Conservation (phyloP, 163 green algal genomes). For the Prototheca wickerhamii region DNA sequence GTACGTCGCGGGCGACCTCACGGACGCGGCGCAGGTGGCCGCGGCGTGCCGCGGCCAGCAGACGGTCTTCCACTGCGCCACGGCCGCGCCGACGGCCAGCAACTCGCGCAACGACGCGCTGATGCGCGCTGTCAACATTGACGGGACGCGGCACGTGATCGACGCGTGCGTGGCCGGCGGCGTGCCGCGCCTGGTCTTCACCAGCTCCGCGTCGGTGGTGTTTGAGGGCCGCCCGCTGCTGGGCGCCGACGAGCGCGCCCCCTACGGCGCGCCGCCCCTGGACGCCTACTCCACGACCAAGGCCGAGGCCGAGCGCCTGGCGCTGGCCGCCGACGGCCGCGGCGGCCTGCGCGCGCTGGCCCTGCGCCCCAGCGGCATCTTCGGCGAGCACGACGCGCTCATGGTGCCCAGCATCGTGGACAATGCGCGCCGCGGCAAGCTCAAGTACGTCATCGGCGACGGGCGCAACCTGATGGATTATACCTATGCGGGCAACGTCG, state of each 20-base stretch:
- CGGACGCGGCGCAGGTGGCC: constrained; percentile 40
- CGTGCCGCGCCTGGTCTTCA: constrained; percentile 73
- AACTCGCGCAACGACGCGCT: constrained; percentile 67
- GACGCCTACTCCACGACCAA: constrained; percentile 90
- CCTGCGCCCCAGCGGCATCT: constrained; percentile 78
- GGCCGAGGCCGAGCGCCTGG: constrained; percentile 64
- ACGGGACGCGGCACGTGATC: constrained; percentile 70
- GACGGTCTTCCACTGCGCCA: constrained; percentile 81
- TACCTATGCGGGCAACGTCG: constrained; percentile 89
- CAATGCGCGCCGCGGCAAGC: constrained; percentile 66
- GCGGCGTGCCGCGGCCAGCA: constrained; percentile 44
- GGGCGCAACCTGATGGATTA: constrained; percentile 81
- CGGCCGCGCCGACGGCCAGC: constrained; percentile 59
- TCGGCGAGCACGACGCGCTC: constrained; percentile 76
- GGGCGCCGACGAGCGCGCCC: constrained; percentile 50
- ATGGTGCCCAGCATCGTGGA: constrained; percentile 65
- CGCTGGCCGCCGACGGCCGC: constrained; percentile 63
- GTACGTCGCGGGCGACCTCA: constrained; percentile 64
- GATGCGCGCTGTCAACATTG: constrained; percentile 80
- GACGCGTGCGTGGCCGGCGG: constrained; percentile 46
- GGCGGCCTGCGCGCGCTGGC: constrained; percentile 53
- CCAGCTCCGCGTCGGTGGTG: constrained; percentile 75
- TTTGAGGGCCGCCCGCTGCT: constrained; percentile 71
- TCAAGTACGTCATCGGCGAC: constrained; percentile 85
- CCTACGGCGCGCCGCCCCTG: constrained; percentile 64